phyloP scores from a whole-genome alignment of 169 alveolate species.

The Eimeria tenella region DNA sequence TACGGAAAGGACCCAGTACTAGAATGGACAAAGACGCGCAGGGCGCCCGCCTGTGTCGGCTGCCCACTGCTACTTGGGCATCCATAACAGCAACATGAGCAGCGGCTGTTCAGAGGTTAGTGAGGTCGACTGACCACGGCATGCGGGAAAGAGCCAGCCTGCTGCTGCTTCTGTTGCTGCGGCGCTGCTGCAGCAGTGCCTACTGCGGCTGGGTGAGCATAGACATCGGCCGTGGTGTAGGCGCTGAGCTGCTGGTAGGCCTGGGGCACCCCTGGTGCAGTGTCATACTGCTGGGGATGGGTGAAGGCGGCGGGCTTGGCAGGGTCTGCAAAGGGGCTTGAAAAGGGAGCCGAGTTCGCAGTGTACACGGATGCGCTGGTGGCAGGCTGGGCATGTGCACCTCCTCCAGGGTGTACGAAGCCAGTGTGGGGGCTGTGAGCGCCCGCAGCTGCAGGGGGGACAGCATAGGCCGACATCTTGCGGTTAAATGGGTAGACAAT shows the following conservation, averaged over 20 bases:
- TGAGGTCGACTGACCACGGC: slow-evolving; percentile 19
- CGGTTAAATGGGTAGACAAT: not conserved
- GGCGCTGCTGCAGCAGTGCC: slow-evolving; percentile 9
- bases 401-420: slow-evolving; percentile 1
- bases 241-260: slow-evolving; percentile 33
- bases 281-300: slow-evolving; percentile 46
- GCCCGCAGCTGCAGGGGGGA: slow-evolving; percentile 33
- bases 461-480: slow-evolving; percentile 54
- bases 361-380: slow-evolving; percentile 37
- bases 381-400: slow-evolving; percentile 39
- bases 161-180: slow-evolving; percentile 57
- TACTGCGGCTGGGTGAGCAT: slow-evolving; percentile 12
- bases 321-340: slow-evolving; percentile 35
- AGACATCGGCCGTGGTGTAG: slow-evolving; percentile 20
- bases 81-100: not conserved
- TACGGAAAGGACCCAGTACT: no score
- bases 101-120: not conserved
- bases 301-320: slow-evolving; percentile 4
- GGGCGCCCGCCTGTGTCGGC: not conserved
- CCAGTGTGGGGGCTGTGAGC: slow-evolving; percentile 68
- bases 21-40: no score
- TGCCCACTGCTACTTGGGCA: not conserved
- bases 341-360: slow-evolving; percentile 38
- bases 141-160: not conserved
- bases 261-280: slow-evolving; percentile 23